Evolutionary conservation across 1,284 basidiomycete species (phyloP), one percentile per base, ranked within the genome.

Genomic region (Serendipita sp.): DNA sequence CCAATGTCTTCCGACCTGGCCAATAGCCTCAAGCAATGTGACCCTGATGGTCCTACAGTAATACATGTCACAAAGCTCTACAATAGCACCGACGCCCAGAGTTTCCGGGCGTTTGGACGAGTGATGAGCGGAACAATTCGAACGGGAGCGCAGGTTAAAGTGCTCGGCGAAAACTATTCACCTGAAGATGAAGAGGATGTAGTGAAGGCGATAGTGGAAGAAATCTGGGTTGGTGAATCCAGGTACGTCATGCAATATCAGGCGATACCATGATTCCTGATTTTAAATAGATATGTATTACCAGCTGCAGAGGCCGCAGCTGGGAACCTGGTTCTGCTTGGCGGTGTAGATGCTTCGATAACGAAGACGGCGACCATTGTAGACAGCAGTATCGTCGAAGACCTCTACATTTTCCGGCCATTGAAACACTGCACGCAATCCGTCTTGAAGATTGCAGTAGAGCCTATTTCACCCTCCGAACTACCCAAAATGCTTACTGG

Each of bases 141-240:
- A 68, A 85, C 88, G 67, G 93, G 93, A 3, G 82, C 84, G 76
- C 78, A 85, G 34, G 81, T 99, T 68, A 96, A 95, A 75, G 94
- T 99, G n/a, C 80, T 99, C 8, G 96, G 96, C 63, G 95, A 98
- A 73, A 91, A 91, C 0, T 99, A 93, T 73, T 95, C 93, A 8
- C 88, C 90, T 12, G 94, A 98, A 70, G 96, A 99, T 70, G 95
- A 99, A 74, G 96, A 99, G 74, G 96, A 99, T 71, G 95, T 98
- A 92, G 82, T 87, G 70, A 83, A 85, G 66, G 85, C 84, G n/a
- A 81, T 78, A 2, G 83, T 98, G 3, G 93, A 96, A 68, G 85
- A 87, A 64, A 79, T 98, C 38, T 91, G 91, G 87, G 84, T 98
- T 65, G 83, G 82, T 72, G 90, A 98, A 77, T 84, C 94, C 22